These are phyloP conservation scores for Paramecium biaurelia DNA, from an alignment of 73 alveolate species.

Conservation along the genomic window DNA sequence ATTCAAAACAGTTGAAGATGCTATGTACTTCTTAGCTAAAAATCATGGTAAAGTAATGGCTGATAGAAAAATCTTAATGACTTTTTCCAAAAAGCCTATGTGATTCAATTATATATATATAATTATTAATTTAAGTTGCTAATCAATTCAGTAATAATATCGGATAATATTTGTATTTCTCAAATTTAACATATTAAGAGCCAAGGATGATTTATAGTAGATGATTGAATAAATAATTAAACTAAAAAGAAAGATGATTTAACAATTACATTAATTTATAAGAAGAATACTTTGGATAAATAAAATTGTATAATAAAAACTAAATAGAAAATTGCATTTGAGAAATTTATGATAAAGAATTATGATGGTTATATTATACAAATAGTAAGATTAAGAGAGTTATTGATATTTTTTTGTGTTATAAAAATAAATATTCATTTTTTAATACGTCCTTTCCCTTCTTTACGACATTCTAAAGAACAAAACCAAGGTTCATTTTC, in stretches of 20 bases:
- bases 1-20: conserved; percentile 13
- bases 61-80: conserved; percentile 29
- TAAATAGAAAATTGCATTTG: not conserved
- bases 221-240: not conserved
- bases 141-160: not conserved
- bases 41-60: not conserved
- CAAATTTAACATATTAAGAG: not conserved
- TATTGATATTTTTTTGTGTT: too few species aligned
- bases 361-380: too few species aligned
- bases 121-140: not conserved
- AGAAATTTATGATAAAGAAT: too few species aligned
- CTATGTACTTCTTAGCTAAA: not conserved
- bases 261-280: not conserved
- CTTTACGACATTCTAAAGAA: conserved; percentile 23
- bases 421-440: too few species aligned
- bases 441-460: conserved; percentile 1
- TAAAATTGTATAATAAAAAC: not conserved
- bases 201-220: conserved; percentile 3
- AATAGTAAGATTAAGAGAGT: too few species aligned
- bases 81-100: conserved; percentile 40
- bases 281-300: too few species aligned
- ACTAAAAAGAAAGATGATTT: not conserved
- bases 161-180: not conserved
- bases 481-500: conserved; percentile 13
- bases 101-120: not conserved